Evolutionary conservation across 371 early-diverging fungal species (phyloP).

Genomic region (Lichtheimia ornata): DNA sequence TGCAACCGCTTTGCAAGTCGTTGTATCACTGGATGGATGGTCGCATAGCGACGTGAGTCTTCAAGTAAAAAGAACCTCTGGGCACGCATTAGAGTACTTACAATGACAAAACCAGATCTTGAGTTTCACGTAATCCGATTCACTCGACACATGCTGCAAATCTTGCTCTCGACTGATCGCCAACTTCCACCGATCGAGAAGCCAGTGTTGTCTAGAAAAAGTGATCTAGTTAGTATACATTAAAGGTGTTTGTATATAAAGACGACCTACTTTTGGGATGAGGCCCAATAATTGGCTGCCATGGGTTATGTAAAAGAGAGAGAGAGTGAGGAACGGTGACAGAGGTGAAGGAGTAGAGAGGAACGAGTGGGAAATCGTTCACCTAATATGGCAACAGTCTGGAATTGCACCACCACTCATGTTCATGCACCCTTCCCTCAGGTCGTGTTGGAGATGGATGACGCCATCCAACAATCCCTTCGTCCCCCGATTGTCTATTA

Average conservation of each 20-base stretch:
- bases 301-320: constrained; percentile 28
- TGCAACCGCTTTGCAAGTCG: constrained; percentile 75
- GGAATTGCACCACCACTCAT: too few relatives aligned
- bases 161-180: constrained; percentile 60
- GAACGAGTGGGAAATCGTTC: too few relatives aligned
- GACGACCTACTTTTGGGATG: constrained; percentile 62
- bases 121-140: constrained; percentile 60
- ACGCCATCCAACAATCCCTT: too few relatives aligned
- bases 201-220: constrained; percentile 63
- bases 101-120: constrained; percentile 71
- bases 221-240: background rate
- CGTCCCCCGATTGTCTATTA: too few relatives aligned
- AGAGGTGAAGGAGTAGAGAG: too few relatives aligned
- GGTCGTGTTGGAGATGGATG: too few relatives aligned
- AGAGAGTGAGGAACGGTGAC: too few relatives aligned
- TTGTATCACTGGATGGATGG: constrained; percentile 62
- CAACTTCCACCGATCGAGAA: constrained; percentile 58
- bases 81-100: constrained; percentile 24
- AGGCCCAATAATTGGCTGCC: constrained; percentile 81
- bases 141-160: constrained; percentile 51
- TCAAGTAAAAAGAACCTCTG: background rate
- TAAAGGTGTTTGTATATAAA: background rate
- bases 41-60: background rate
- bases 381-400: too few relatives aligned
- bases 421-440: too few relatives aligned